These are phyloP conservation scores for Paratinospora sagittata DNA, from an alignment of 164 flowering plant species.

Conservation along the genomic window DNA sequence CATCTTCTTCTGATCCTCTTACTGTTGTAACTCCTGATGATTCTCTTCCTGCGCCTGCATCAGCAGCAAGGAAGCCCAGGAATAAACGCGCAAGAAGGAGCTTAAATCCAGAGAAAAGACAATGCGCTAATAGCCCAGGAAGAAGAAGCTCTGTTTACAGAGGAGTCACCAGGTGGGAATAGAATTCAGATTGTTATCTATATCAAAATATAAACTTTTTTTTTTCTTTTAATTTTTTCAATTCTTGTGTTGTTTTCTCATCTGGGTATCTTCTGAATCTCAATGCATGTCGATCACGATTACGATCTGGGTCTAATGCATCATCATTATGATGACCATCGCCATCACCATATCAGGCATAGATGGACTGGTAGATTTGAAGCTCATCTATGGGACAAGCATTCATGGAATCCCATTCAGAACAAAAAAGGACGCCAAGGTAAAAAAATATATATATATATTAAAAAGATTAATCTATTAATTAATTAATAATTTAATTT, in stretches of 20 bases:
- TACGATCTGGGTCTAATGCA: no score
- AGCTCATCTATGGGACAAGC: slow-evolving; percentile 96
- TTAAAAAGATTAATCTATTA: no score
- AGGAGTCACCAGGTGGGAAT: slow-evolving; percentile 81
- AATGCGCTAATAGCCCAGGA: slow-evolving; percentile 13
- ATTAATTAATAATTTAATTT: no score
- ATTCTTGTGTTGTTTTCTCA: no score
- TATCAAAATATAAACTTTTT: no score
- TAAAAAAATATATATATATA: slow-evolving; percentile 14
- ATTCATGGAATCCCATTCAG: slow-evolving; percentile 63
- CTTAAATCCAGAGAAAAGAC: slow-evolving; percentile 14
- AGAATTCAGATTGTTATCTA: no score
- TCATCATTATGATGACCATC: no score
- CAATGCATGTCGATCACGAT: slow-evolving; percentile 25
- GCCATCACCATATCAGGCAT: no score
- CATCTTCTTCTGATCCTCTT: slow-evolving; percentile 22
- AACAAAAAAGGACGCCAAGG: slow-evolving; percentile 96
- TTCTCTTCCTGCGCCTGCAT: slow-evolving; percentile 6
- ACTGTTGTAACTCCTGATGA: no score
- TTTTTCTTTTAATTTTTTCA: no score
- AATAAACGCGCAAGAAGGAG: slow-evolving; percentile 24
- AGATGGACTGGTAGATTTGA: slow-evolving; percentile 96
- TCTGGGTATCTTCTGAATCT: slow-evolving; percentile 11
- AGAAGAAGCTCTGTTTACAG: slow-evolving; percentile 80
- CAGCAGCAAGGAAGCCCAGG: slow-evolving; percentile 16